Base-by-base conservation (phyloP, 2,329 filamentous ascomycete species). In the Alternaria gansuensis region DNA sequence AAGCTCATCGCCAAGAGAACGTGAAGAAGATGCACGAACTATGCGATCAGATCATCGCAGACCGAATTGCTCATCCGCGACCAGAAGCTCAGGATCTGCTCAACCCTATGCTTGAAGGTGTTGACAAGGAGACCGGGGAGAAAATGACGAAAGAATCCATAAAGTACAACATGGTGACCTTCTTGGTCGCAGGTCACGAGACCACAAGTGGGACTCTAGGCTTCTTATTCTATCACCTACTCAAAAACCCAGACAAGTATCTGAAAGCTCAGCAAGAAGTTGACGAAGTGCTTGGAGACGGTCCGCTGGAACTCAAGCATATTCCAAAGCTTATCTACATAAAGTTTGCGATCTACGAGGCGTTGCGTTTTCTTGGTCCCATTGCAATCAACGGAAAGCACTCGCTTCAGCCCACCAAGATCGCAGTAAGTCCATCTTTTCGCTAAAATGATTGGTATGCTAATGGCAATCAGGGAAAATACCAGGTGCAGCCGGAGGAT, bases 11-110 rank as follows among this genome's bases (percentile, higher is more conserved):
- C 3, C 55, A 58, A 17, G 55, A 58, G 10, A 58, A 58, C 17
- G 51, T 58, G 11, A 54, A 37, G 44, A 54, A 58, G 29, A 58
- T 58, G 55, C 55, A 58, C 26, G 31, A 58, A n/a, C 36, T 58
- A 9, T 58, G 55, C 31, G 55, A 58, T 21, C 29, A 49, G 24
- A 58, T 58, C n/a, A 58, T 58, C 5, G 51, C 52, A 14, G 51
- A 49, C 1, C 51, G 55, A 33, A 54, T 58, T 5, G 51, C 55
- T n/a, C 51, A 54, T 28, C 55, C 55, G 7, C 51, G 50, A 13
- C 55, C 55, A 33, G 51, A 54, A 10, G 51, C 55, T 3, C 49
- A 43, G 10, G 55, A 58, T 9, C 21, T 58, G 13, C 55, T 58
- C 10, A 58, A 58, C 21, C 55, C 55, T 8, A 58, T 58, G 55